Evolutionary conservation across 352 stramenopile genomes (phyloP), one percentile per base, ranked within the genome.

Genomic region (Thalassiosira hispida): DNA sequence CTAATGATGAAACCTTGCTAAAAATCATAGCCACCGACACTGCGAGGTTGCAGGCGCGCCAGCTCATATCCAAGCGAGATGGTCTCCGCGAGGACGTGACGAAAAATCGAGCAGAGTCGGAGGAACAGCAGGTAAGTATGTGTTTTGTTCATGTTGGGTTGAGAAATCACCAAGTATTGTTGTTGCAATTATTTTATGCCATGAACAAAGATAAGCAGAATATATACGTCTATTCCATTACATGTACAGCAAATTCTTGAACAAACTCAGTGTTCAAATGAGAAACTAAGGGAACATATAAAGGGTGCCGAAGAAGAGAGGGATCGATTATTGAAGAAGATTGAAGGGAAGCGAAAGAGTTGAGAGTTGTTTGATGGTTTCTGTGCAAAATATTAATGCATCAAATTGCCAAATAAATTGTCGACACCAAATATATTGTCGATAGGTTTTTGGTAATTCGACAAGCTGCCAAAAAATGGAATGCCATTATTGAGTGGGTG

Each of bases 261-360:
- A 12, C 60, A 84, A 59, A 84, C 65, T 2, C 16, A 60, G 42
- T 40, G 69, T n/a, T 77, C 70, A 2, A 77, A 77, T 51, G 53
- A 71, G 38, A 71, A 62, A 25, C 56, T 83, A 23, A 64, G 55
- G n/a, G 46, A 18, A 16, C 69, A 80, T 20, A 66, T 84, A 46
- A 62, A 69, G 51, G 27, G 3, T 1, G 70, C 52, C 1, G 47
- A 84, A 33, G 57, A 73, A 12, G 65, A 77, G 27, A 67, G 33
- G 20, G 33, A 56, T 27, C 46, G 7, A 16, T 59, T 80, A 70
- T 14, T 67, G 49, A 49, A 67, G 11, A 56, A 67, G 40, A 52
- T 79, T 67, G 55, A 73, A 18, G 35, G 22, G 63, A 53, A 61
- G 31, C 46, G 20, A 56, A 31, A 27, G 14, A 42, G 31, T 25